Conservation (phyloP, 1,284 basidiomycete genomes). For the Papiliotrema laurentii region DNA sequence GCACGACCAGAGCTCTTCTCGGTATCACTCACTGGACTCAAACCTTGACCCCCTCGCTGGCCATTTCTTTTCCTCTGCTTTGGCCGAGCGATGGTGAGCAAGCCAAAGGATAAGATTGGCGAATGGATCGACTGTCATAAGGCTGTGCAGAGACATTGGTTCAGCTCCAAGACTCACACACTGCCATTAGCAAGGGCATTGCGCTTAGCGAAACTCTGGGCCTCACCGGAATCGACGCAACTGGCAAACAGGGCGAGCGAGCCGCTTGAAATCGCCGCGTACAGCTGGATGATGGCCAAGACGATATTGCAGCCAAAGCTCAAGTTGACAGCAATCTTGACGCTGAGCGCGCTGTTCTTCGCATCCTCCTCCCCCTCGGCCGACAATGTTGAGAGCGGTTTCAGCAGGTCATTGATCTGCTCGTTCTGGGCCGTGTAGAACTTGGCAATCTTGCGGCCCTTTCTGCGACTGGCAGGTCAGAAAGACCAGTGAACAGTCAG, state of each 20-base stretch:
- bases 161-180: conserved; percentile 31
- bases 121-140: conserved; percentile 64
- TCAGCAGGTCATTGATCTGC: conserved; percentile 77
- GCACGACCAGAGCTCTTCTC: background rate
- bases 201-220: background rate
- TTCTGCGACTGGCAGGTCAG: conserved; percentile 7
- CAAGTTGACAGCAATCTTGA: conserved; percentile 81
- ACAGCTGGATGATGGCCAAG: conserved; percentile 55
- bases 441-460: conserved; percentile 41
- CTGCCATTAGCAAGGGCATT: conserved; percentile 6
- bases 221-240: conserved; percentile 67
- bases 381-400: conserved; percentile 58
- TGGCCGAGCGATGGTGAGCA: conserved; percentile 69
- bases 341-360: conserved; percentile 52
- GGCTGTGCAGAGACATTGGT: background rate
- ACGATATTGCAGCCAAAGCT: conserved; percentile 72
- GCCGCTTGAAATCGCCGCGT: conserved; percentile 75
- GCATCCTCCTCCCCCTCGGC: conserved; percentile 33
- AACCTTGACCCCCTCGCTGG: conserved; percentile 85
- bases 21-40: conserved; percentile 61
- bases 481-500: background rate
- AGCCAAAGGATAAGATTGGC: conserved; percentile 82
- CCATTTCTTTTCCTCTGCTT: conserved; percentile 78
- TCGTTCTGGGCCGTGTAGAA: conserved; percentile 83
- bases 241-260: conserved; percentile 88